Evolutionary conservation across 2,329 filamentous ascomycete genomes (phyloP), one percentile per base, ranked within the genome.

Genomic region (Zymoseptoria passerinii): DNA sequence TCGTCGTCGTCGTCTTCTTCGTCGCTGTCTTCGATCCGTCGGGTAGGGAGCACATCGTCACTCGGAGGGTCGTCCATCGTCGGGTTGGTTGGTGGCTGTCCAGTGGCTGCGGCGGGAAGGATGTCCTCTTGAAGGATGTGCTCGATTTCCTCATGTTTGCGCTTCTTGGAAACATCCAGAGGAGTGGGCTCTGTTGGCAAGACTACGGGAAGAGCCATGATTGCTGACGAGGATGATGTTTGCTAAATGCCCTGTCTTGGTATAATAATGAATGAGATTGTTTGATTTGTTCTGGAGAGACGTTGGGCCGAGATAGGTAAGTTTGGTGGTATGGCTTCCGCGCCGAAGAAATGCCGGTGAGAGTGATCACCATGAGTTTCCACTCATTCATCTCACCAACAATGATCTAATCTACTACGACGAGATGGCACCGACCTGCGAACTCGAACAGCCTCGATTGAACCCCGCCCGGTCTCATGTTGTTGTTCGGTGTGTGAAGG

Each of bases 101-200:
- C 35, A 16, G 35, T 44, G 35, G 35, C 35, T n/a, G 35, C n/a
- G 35, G 35, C n/a, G 7, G 35, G 35, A 7, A 44, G 35, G 2
- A 44, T 5, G 35, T 44, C 35, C n/a, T 16, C 13, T 44, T 44
- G 35, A 1, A 44, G 35, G 35, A 44, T 13, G 16, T 44, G 35
- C 13, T 60, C 58, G 27, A 58, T 51, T 7, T 52, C 29, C 2
- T 48, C 53, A 40, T 53, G 58, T 29, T 53, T 51, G 48, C 51
- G 53, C 54, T 57, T 62, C 49, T 53, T 58, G 20, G 49, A n/a
- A 40, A 50, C n/a, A 16, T 64, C 58, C n/a, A 66, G 58, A 10
- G 61, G 50, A 0, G 61, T 60, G 9, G 61, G 57, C 53, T 60
- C 57, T 10, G 62, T 49, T n/a, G 61, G 57, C 23, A 64, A 54